These are phyloP conservation scores for Nakazawaea wyomingensis DNA, from an alignment of 805 yeast genomes.

Conservation along the genomic window DNA sequence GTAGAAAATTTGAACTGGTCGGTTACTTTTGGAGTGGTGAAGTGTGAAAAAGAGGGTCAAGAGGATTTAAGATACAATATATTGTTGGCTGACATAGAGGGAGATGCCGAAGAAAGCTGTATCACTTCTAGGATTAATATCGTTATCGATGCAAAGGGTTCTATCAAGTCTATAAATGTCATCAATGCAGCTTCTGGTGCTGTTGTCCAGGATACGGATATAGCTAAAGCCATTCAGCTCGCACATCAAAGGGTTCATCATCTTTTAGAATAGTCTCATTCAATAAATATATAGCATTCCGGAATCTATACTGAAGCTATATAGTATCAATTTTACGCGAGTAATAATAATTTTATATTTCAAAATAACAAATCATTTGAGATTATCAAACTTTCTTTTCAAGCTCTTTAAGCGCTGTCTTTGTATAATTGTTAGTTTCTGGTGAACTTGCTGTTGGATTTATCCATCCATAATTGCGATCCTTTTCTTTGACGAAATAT, in stretches of 20 bases:
- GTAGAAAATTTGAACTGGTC: constrained; percentile 34
- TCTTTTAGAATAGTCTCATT: constrained; percentile 15
- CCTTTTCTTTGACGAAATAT: constrained; percentile 33
- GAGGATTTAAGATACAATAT: constrained; percentile 29
- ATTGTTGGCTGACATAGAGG: constrained; percentile 71
- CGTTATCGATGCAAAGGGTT: constrained; percentile 21
- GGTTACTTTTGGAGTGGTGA: constrained; percentile 59
- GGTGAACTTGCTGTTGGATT: constrained; percentile 20
- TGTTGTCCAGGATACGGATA: constrained; percentile 39
- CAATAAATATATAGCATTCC: no score
- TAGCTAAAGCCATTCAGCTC: constrained; percentile 42
- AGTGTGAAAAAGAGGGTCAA: constrained; percentile 31
- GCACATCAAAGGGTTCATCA: constrained; percentile 44
- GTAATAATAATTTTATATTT: no score
- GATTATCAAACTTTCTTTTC: background rate
- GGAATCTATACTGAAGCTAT: background rate
- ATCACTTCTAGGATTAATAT: constrained; percentile 49
- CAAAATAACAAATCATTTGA: background rate
- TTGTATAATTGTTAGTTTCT: constrained; percentile 1
- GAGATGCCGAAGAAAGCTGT: constrained; percentile 73
- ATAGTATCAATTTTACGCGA: background rate
- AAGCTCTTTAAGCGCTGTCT: background rate
- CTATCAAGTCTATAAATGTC: constrained; percentile 13
- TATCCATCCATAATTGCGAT: constrained; percentile 36
- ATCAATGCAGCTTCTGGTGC: constrained; percentile 44